phyloP scores from a whole-genome alignment of 148 eudicot species.

The Linanthus parryae region DNA sequence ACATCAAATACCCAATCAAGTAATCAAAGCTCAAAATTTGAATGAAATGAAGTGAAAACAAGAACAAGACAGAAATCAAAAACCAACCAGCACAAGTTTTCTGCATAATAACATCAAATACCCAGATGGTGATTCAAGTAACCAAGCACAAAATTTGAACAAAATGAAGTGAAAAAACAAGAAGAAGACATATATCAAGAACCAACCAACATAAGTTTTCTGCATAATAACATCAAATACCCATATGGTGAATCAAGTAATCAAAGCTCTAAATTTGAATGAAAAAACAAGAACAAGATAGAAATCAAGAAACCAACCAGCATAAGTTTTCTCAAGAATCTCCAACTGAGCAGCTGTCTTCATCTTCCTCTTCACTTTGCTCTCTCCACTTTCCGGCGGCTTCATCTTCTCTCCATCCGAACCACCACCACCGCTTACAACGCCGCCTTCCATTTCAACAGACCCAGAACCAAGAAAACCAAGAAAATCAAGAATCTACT shows the following conservation, averaged over 20 bases:
- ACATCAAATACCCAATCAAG: constrained; percentile 12
- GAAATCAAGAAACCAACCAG: constrained; percentile 32
- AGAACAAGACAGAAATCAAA: no score
- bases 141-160: no score
- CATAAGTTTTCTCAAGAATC: constrained; percentile 73
- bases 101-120: no score
- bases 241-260: constrained; percentile 5
- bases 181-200: no score
- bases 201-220: no score
- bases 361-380: constrained; percentile 75
- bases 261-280: constrained; percentile 2
- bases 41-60: no score
- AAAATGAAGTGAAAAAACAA: no score
- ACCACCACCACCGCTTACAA: constrained; percentile 27
- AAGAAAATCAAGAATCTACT: background rate
- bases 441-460: constrained; percentile 19
- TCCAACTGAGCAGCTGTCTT: constrained; percentile 82
- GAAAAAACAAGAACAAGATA: constrained; percentile 4
- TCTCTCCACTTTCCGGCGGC: constrained; percentile 52
- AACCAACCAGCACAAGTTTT: no score
- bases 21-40: background rate
- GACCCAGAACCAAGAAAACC: background rate
- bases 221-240: no score
- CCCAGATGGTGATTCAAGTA: no score
- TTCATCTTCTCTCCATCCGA: constrained; percentile 49